These are phyloP conservation scores for Trichoderma asperelloides DNA, from an alignment of 495 filamentous ascomycete genomes.

Conservation along the genomic window DNA sequence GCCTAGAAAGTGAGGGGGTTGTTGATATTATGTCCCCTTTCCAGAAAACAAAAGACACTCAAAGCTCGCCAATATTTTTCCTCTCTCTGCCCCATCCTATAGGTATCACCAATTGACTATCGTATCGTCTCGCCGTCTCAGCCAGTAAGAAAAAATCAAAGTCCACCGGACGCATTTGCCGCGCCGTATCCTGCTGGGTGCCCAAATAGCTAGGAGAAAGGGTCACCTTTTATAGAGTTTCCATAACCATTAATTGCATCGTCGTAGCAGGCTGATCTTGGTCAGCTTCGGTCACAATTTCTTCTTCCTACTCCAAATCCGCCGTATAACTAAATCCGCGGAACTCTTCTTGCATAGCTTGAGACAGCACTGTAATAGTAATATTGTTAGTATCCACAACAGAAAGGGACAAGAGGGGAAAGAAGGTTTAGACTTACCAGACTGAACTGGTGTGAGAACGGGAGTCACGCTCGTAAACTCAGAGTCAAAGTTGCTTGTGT, in stretches of 20 bases:
- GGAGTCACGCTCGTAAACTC: constrained; percentile 99
- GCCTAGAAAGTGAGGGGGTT: not conserved
- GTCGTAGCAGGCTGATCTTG: not conserved
- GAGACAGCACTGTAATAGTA: constrained; percentile 65
- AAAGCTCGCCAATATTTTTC: not conserved
- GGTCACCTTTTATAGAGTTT: not conserved
- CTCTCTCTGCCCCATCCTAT: not conserved
- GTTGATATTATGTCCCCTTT: not conserved
- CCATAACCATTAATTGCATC: not conserved
- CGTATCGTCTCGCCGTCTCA: not conserved
- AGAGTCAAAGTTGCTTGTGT: constrained; percentile 98
- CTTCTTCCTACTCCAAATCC: constrained; percentile 35
- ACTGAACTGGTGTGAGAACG: constrained; percentile 93
- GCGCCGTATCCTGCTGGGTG: not conserved
- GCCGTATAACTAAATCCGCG: constrained; percentile 87
- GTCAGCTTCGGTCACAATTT: not conserved
- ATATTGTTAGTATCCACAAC: constrained; percentile 2
- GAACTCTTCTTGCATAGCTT: constrained; percentile 99
- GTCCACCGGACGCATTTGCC: not conserved
- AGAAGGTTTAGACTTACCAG: constrained; percentile 53
- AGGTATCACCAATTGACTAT: not conserved
- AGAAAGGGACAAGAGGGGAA: not conserved
- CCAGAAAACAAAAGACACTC: not conserved
- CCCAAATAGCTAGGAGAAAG: not conserved
- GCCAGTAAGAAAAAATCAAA: not conserved